Evolutionary conservation across 1,139 yeast species (phyloP).

Genomic region (Candida tropicalis): DNA sequence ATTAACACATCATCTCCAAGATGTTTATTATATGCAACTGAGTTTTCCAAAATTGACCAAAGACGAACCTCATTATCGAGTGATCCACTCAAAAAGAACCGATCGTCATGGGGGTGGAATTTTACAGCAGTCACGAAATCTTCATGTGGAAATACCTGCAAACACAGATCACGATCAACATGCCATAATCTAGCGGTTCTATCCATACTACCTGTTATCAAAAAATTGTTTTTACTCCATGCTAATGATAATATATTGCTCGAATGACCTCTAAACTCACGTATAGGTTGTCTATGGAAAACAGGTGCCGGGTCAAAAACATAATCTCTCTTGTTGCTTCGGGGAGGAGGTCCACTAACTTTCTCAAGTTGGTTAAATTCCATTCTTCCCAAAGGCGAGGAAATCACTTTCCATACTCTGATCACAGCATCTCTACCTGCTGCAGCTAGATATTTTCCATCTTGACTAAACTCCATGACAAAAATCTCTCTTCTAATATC

Average conservation of each 20-base stretch:
- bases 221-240: conserved; percentile 88
- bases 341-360: conserved; percentile 13
- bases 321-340: conserved; percentile 17
- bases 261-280: conserved; percentile 66
- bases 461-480: conserved; percentile 71
- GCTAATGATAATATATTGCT: conserved; percentile 72
- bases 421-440: conserved; percentile 77
- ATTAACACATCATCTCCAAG: conserved; percentile 61
- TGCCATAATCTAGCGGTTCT: conserved; percentile 86
- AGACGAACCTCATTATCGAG: conserved; percentile 76
- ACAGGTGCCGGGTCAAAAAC: conserved; percentile 67
- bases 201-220: conserved; percentile 85
- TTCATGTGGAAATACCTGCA: conserved; percentile 68
- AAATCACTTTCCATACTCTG: conserved; percentile 77
- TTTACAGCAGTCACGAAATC: conserved; percentile 84
- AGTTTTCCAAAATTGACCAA: conserved; percentile 78
- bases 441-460: conserved; percentile 81
- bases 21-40: conserved; percentile 35
- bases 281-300: conserved; percentile 69
- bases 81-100: conserved; percentile 85
- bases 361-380: conserved; percentile 32
- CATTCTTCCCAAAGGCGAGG: conserved; percentile 64
- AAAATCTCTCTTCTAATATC: conserved; percentile 54
- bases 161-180: conserved; percentile 61
- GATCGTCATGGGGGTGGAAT: conserved; percentile 85